phyloP scores from a whole-genome alignment of 352 stramenopile genomes.

The Pythium folliculosum region DNA sequence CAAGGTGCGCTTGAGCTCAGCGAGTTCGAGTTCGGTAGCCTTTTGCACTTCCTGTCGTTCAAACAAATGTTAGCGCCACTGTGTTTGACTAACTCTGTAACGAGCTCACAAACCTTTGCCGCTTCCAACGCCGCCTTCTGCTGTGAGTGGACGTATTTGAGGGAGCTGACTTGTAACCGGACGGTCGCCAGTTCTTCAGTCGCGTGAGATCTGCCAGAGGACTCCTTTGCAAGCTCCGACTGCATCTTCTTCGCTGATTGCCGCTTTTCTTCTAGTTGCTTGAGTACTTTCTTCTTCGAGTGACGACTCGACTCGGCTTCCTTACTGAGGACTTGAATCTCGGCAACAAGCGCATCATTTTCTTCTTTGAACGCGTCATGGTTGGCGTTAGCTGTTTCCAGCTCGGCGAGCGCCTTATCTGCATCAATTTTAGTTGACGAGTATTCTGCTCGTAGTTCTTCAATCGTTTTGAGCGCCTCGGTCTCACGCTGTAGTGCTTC shows the following conservation, averaged over 20 bases:
- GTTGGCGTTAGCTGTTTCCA: slow-evolving; percentile 51
- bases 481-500: slow-evolving; percentile 35
- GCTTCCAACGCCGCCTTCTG: slow-evolving; percentile 72
- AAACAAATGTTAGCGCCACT: not conserved
- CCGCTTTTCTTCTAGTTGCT: slow-evolving; percentile 83
- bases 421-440: slow-evolving; percentile 33
- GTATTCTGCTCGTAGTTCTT: slow-evolving; percentile 36
- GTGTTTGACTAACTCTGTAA: not conserved
- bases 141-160: slow-evolving; percentile 76
- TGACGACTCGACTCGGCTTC: slow-evolving; percentile 64
- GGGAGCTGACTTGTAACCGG: slow-evolving; percentile 69
- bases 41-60: slow-evolving; percentile 47
- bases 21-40: slow-evolving; percentile 59
- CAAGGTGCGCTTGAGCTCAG: slow-evolving; percentile 68
- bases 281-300: slow-evolving; percentile 69
- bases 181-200: slow-evolving; percentile 78
- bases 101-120: slow-evolving; percentile 45
- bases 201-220: slow-evolving; percentile 66
- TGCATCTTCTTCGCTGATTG: slow-evolving; percentile 75
- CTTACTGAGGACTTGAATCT: slow-evolving; percentile 70
- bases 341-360: slow-evolving; percentile 69
- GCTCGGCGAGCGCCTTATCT: slow-evolving; percentile 39
- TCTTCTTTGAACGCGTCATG: slow-evolving; percentile 66
- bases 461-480: slow-evolving; percentile 35
- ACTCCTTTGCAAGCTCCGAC: slow-evolving; percentile 60